Evolutionary conservation across 768 basidiomycete genomes (phyloP), one percentile per base, ranked within the genome.

Genomic region (Tylopilus cervinicoccineus): DNA sequence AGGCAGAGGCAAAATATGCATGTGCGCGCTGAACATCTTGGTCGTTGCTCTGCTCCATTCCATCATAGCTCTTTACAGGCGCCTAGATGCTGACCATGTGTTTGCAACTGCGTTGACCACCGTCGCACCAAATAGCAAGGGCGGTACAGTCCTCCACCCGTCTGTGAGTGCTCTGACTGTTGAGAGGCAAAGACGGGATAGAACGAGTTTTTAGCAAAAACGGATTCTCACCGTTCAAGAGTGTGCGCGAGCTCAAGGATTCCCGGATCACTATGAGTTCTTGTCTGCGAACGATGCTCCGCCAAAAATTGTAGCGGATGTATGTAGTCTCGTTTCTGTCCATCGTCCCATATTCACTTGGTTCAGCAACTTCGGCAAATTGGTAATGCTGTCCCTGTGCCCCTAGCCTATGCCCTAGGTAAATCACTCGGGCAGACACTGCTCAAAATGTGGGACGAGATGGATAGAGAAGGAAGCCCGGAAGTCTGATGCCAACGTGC

Each of bases 341-440:
- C 27, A 24, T 47, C 28, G 37, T 48, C 5, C n/a, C 16, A 9
- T 10, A 5, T 46, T 32, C 29, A 50, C 29, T 8, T 22, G 44
- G 29, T 51, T 20, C 52, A 90, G 88, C 83, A 84, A 80, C 71
- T 82, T 48, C 72, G 77, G 41, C 88, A 89, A 53, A 88, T 90
- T 38, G 88, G 88, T 0, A 90, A 90, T 58, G 88, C 86, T 3
- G 87, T 88, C 7, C 85, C 87, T 3, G 74, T 87, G 8, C 82
- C 83, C 3, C 72, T 89, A 20, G 84, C 83, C 5, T 67, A 76
- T 10, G 83, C 84, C 3, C 70, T 88, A 2, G 84, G 83, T 7
- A 69, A 65, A 41, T 66, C 68, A 7, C 58, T 78, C 3, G 69
- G 73, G 2, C 71, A 71, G 41, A 75, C 77, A 0, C 53, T 81